Percentiles rank a stretch among this genome's conserved stretches.
phyloP scores from a whole-genome alignment of 306 rosid species.

The Ziziphus jujuba region DNA sequence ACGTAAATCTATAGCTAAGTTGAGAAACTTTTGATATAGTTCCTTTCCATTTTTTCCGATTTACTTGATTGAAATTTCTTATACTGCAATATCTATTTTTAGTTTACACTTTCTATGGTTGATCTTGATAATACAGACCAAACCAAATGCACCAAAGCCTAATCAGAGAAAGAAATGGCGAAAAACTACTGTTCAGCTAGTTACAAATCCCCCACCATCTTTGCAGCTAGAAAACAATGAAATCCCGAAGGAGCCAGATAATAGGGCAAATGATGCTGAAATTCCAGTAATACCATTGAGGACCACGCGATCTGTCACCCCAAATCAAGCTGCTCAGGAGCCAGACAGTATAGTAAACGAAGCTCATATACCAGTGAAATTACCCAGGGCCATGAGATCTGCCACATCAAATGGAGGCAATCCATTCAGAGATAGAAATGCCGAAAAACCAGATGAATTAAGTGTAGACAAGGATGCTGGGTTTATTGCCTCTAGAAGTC shows the following conservation, averaged over 20 bases:
- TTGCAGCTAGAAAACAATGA: constrained; percentile 37
- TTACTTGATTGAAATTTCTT: neutral
- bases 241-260: constrained; percentile 31
- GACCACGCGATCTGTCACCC: constrained; percentile 45
- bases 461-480: constrained; percentile 48
- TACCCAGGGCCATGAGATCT: constrained; percentile 60
- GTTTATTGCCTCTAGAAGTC: constrained; percentile 37
- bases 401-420: constrained; percentile 39
- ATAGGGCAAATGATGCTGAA: constrained; percentile 33
- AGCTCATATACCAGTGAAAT: constrained; percentile 45
- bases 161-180: constrained; percentile 73
- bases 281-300: constrained; percentile 54
- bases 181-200: constrained; percentile 60
- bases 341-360: constrained; percentile 39
- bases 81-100: neutral
- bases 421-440: constrained; percentile 68
- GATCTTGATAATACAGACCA: constrained; percentile 42
- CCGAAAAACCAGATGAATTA: constrained; percentile 49
- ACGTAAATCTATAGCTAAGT: neutral
- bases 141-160: constrained; percentile 57
- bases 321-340: constrained; percentile 40
- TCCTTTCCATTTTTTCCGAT: neutral
- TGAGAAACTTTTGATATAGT: no score
- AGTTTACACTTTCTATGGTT: neutral
- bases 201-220: constrained; percentile 50